Percentiles rank a stretch among this genome's conserved stretches.
phyloP scores from a whole-genome alignment of 768 basidiomycete species.

The Panaeolus papilionaceus region DNA sequence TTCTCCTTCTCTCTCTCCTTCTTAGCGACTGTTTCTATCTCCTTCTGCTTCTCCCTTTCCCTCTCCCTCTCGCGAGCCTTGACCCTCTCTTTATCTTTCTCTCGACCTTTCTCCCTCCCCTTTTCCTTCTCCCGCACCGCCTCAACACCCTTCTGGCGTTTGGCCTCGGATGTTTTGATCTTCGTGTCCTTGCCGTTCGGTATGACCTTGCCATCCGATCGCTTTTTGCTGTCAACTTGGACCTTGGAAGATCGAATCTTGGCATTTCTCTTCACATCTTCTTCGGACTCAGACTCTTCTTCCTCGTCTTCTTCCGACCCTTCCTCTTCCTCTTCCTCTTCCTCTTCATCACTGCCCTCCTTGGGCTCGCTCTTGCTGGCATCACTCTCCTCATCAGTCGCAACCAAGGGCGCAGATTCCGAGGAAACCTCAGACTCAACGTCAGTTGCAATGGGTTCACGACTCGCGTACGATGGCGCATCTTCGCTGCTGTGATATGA shows the following conservation, averaged over 20 bases:
- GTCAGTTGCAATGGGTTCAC: neutral
- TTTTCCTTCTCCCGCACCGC: constrained; percentile 3
- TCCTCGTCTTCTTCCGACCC: constrained; percentile 18
- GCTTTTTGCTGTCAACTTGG: neutral
- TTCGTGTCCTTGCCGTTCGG: constrained; percentile 2
- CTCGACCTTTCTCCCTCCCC: constrained; percentile 15
- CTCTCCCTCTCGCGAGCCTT: constrained; percentile 11
- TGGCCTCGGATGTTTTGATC: neutral
- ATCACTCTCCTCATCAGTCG: constrained; percentile 22
- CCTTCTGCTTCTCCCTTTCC: constrained; percentile 13
- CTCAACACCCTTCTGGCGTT: neutral
- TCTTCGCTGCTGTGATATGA: constrained; percentile 11
- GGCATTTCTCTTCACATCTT: neutral
- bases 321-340: constrained; percentile 20
- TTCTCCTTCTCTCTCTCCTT: constrained; percentile 17
- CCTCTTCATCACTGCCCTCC: constrained; percentile 22
- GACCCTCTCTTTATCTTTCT: constrained; percentile 6
- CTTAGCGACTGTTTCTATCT: constrained; percentile 6
- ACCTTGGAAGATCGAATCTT: neutral
- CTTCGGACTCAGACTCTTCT: constrained; percentile 1
- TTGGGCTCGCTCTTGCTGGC: constrained; percentile 21
- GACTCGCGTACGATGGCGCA: constrained; percentile 6
- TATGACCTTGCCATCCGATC: neutral
- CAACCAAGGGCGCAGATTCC: neutral
- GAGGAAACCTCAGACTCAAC: neutral